Base-by-base conservation (phyloP, 2,329 filamentous ascomycete genomes). In the Aciculosporium take region DNA sequence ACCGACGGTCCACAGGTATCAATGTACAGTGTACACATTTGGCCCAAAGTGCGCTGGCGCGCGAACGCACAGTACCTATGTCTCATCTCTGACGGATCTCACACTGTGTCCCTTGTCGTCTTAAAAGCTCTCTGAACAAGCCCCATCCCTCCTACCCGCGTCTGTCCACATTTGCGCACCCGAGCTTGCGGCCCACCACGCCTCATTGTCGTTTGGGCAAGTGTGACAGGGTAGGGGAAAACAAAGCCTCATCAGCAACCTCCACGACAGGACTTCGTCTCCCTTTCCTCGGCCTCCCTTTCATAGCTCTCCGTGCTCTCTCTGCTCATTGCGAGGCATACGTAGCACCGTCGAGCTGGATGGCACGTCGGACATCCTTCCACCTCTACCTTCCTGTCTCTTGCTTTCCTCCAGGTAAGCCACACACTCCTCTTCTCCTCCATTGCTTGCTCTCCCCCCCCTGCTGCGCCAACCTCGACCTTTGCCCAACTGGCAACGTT, bases 161-260 rank as follows among this genome's bases (percentile, higher is more conserved):
- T 24, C 30, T 28, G 39, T 24, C 31, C 29, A 27, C 40, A n/a
- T n/a, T 43, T 44, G 33, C 39, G 34, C 40, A 44, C 39, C 42
- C 29, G 28, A 29, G 40, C 40, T 39, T 37, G 37, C 41, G 45
- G 48, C 44, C 48, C 50, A 50, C 52, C 52, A 39, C 48, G 46
- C 53, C 48, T 51, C 48, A 50, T 51, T 49, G 49, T 53, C 45
- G 47, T 48, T 48, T 52, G 49, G 45, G 49, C 46, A 51, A 51
- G 50, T 54, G 53, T 50, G 53, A 59, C 59, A 60, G 52, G 56
- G 56, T 56, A 51, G 47, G 45, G 50, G 55, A 63, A 62, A 62
- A 59, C 60, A 60, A 63, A 63, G 60, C 61, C 60, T 64, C 62
- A 62, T 53, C 55, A 53, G 51, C 48, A 44, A 49, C 49, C 51